These are phyloP conservation scores for Candida buenavistaensis DNA, from an alignment of 1,139 yeast genomes.

Conservation along the genomic window DNA sequence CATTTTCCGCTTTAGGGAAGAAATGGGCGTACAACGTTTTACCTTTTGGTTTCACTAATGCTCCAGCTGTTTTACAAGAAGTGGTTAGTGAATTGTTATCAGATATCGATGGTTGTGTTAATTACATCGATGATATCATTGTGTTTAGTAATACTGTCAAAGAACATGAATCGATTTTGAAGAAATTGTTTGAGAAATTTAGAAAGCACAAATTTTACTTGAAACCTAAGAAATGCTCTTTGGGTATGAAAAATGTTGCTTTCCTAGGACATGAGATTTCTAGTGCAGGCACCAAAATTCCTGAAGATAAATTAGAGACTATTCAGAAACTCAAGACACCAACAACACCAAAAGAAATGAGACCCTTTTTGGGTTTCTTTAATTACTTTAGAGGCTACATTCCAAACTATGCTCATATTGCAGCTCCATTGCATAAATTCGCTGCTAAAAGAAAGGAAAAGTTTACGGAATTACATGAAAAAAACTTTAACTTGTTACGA, in stretches of 20 bases:
- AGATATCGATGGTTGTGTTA: slow-evolving; percentile 2
- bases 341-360: not conserved
- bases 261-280: not conserved
- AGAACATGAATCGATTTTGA: slow-evolving; percentile 1
- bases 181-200: not conserved
- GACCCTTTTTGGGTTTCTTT: not conserved
- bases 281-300: not conserved
- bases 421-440: too few relatives aligned
- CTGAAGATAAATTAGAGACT: not conserved
- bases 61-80: not conserved
- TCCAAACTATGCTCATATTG: not conserved
- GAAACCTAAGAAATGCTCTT: not conserved
- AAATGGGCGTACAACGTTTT: slow-evolving; percentile 1
- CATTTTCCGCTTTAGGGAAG: slow-evolving; percentile 4
- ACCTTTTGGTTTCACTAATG: slow-evolving; percentile 5
- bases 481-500: too few relatives aligned
- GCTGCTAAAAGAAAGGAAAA: too few relatives aligned
- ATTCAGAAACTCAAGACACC: not conserved
- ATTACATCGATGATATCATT: slow-evolving; percentile 4
- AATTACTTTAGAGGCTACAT: not conserved
- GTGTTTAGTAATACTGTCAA: slow-evolving; percentile 1
- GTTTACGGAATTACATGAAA: too few relatives aligned
- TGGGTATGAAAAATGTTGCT: not conserved
- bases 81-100: slow-evolving; percentile 3
- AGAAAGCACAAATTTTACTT: slow-evolving; percentile 1